phyloP scores from a whole-genome alignment of 495 filamentous ascomycete species.

The Tuber indicum region DNA sequence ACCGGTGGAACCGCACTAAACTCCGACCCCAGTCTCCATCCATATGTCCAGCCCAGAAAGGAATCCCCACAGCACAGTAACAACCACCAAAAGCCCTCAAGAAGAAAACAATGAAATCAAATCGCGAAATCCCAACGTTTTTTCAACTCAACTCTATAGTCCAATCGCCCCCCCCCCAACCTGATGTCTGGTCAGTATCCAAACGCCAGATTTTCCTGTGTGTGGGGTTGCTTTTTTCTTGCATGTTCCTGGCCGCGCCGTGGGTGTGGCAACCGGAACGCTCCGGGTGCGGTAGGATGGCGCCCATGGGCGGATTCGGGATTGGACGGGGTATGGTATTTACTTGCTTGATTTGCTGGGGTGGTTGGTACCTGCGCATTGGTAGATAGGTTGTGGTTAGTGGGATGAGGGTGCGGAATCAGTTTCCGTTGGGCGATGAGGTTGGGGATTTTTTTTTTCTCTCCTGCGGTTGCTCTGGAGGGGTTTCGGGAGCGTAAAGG shows the following conservation, averaged over 20 bases:
- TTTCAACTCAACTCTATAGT: neutral
- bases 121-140: neutral
- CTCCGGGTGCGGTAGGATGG: neutral
- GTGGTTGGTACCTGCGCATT: neutral
- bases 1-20: neutral
- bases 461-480: neutral
- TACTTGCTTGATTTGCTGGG: neutral
- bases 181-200: neutral
- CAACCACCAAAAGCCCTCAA: neutral
- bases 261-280: neutral
- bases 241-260: neutral
- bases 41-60: neutral
- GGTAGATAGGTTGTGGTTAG: neutral
- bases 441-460: neutral
- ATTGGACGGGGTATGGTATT: neutral
- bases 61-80: neutral
- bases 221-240: neutral
- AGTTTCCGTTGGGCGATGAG: neutral
- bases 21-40: neutral
- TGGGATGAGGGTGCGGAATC: neutral
- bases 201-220: neutral
- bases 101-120: neutral
- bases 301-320: neutral
- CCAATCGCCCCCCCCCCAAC: neutral
- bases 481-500: neutral